Base-by-base conservation (phyloP, 257 asterid genomes). In the Salvia hispanica region DNA sequence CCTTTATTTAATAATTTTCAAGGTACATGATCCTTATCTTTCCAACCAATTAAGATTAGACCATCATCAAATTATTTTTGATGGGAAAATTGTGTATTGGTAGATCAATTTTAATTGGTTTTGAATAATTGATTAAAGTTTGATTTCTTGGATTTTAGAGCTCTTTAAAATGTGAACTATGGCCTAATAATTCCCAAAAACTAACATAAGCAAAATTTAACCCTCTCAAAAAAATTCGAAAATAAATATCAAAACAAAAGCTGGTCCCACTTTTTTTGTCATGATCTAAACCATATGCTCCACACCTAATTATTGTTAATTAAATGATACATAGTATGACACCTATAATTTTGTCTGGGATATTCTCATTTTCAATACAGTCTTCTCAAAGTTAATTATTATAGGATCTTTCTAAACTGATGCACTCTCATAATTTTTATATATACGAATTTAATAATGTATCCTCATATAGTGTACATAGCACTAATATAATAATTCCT, bases 281-380 rank as follows among this genome's bases (percentile, higher is more conserved):
- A 55, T 45, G 47, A 75, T 72, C 69, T 31, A 31, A 25, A 36
- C 55, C 42, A 54, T 62, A 53, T 21, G 66, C 67, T 62, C 54
- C 58, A 54, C 62, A 62, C 53, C 75, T 48, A 71, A 76, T 71
- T 62, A 77, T 76, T 71, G 66, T 61, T 64, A 64, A 52, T 66
- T 54, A 62, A 59, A 76, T 61, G 70, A 54, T 71, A 59, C 62
- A 71, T 54, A 54, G 36, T 66, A 61, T 72, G 81, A 72, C 75
- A 62, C 58, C 71, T 54, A 72, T 46, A 62, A 54, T 54, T 72
- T 67, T 77, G 77, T 72, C 61, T 28, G 6, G 6, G 28, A 48
- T 67, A 11, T 51, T 64, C 54, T 36, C 25, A 18, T 57, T 36
- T 43, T 64, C 51, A 39, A 9, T 52, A 45, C 21, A 46, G 60